Base-by-base conservation (phyloP, 192 early-diverging fungal genomes). In the Umbelopsis sp. region DNA sequence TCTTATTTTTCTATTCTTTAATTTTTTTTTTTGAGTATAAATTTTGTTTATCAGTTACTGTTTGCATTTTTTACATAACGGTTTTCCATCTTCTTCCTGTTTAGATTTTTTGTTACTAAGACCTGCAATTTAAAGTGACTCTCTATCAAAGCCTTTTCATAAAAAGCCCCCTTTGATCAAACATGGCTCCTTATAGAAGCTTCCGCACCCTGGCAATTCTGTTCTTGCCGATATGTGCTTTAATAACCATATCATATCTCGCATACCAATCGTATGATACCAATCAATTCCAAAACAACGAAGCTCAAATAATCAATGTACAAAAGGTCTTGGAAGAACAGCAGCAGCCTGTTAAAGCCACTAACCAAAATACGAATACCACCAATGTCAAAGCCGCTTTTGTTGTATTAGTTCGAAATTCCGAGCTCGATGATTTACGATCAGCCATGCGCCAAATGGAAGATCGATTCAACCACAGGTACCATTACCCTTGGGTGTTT, bases 381-480 rank as follows among this genome's bases (percentile, higher is more conserved):
- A 47, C 52, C 20, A 41, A 50, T 7, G 75, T 71, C 14, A 90
- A 90, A 44, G 91, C 87, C 20, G 87, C 82, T 3, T 91, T 94
- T 82, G 88, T 95, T 20, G 86, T 96, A 24, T 76, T 96, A 2
- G 90, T 93, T 24, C 84, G 91, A 20, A 93, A 96, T 50, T 74
- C 73, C 5, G 93, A 96, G 52, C 68, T 92, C 41, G 70, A 81
- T 26, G 89, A 83, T 17, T 81, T 93, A 50, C 77, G 82, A 45
- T 78, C 77, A 34, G 74, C 92, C 1, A 86, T 95, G 73, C 76
- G 80, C 1, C 85, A 90, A 76, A 83, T 95, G n/a, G 91, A 95
- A 70, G 81, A 86, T 70, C 79, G 89, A 21, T 91, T 92, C 73
- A 92, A 92, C 73, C 71, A 82, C 34, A 75, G 80, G 36, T 89